Base-by-base conservation (phyloP, 1,284 basidiomycete genomes). In the Sanghuangporus baumii region DNA sequence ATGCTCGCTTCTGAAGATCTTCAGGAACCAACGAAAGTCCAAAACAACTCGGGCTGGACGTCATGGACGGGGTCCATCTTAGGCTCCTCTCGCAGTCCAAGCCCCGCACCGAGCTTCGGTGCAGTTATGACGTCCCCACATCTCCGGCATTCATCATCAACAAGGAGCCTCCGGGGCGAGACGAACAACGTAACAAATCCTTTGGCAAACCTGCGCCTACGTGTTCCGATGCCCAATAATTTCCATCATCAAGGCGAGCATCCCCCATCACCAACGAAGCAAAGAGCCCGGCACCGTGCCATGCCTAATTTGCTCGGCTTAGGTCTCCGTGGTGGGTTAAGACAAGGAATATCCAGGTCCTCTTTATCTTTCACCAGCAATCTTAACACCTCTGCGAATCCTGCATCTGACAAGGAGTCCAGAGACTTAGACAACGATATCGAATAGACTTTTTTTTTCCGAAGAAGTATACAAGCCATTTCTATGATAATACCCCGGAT, bases 71-170 rank as follows among this genome's bases (percentile, higher is more conserved):
- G 76, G 60, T 69, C 76, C 59, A 67, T 82, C 47, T 72, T 82
- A 40, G 71, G 74, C 20, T 68, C 78, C 3, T 73, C 79, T 6
- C 74, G 76, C 20, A 74, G 80, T 12, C 68, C 74, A 12, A 79
- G 75, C 65, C 77, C 73, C 2, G 75, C 75, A 7, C 78, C 80
- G 12, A 88, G 86, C 38, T 89, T 90, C 68, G 87, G 88, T 16
- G 77, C 81, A 43, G 80, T 89, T 50, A 86, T 89, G 80, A 87
- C 86, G 0, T 81, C 78, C 11, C 84, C 86, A 1, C 76, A 80
- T 2, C 70, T 83, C 34, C 77, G 80, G 7, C 83, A 81, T 63
- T 74, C 79, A 0, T 73, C 79, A 8, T 82, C 81, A 1, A 71
- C 78, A 61, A 73, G 75, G 37, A 71, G 63, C 12, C 37, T 55